Percentiles rank a stretch among this genome's conserved stretches.
These are phyloP conservation scores for Daldinia decipiens DNA, from an alignment of 495 filamentous ascomycete species.

Conservation along the genomic window DNA sequence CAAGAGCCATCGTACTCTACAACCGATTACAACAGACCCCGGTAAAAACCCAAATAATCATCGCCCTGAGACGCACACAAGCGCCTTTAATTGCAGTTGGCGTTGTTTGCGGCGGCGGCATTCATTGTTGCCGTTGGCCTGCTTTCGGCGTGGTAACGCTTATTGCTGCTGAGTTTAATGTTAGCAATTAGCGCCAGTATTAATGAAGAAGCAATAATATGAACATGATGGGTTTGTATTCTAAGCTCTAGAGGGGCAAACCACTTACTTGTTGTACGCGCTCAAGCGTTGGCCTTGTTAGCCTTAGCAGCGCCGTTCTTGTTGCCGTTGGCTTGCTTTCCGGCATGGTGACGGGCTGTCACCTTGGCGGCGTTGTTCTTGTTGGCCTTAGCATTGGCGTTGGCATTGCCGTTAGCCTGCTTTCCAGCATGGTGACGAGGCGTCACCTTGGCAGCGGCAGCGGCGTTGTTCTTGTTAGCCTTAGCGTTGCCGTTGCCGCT, in stretches of 20 bases:
- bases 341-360: too few species aligned
- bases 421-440: too few species aligned
- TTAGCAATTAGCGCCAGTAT: slow-evolving; percentile 11
- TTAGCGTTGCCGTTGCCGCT: too few species aligned
- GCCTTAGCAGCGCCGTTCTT: too few species aligned
- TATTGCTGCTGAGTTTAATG: slow-evolving; percentile 30
- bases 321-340: too few species aligned
- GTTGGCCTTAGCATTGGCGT: too few species aligned
- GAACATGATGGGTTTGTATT: background rate
- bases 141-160: slow-evolving; percentile 42
- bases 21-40: slow-evolving; percentile 11
- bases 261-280: slow-evolving; percentile 19
- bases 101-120: slow-evolving; percentile 13
- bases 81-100: slow-evolving; percentile 31
- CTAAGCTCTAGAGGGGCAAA: background rate
- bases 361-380: too few species aligned
- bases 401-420: too few species aligned
- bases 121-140: slow-evolving; percentile 25
- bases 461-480: too few species aligned
- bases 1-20: background rate
- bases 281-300: background rate
- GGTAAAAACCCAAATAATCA: background rate
- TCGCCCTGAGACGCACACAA: background rate
- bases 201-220: background rate
- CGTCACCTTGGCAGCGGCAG: too few species aligned